Percentiles rank a stretch among this genome's conserved stretches.
Evolutionary conservation across 176 grass and related monocot species (phyloP).

Genomic region (Eleusine coracana): DNA sequence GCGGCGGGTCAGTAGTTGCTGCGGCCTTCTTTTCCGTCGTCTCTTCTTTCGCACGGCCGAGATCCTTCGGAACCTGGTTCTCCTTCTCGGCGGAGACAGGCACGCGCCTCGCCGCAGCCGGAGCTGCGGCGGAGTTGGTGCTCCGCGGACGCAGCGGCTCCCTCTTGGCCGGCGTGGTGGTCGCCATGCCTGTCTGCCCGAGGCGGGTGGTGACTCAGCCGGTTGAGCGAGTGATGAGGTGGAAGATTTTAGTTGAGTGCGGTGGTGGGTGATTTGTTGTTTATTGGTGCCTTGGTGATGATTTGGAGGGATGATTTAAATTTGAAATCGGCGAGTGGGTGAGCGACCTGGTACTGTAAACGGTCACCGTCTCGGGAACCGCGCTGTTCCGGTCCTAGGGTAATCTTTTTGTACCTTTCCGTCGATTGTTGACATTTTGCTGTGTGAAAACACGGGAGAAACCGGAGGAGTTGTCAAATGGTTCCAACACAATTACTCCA

Average conservation of each 20-base stretch:
- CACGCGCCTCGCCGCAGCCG: constrained; percentile 1
- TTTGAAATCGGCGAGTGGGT: constrained; percentile 55
- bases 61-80: constrained; percentile 41
- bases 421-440: constrained; percentile 5
- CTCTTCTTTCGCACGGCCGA: neutral
- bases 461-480: neutral
- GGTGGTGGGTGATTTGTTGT: neutral
- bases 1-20: neutral
- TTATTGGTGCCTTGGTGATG: neutral
- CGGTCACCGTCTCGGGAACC: constrained; percentile 52
- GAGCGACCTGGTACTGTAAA: neutral
- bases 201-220: too few species aligned
- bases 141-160: constrained; percentile 53
- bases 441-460: neutral
- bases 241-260: neutral
- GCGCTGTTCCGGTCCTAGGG: neutral
- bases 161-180: constrained; percentile 45
- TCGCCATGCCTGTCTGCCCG: neutral
- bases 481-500: too few species aligned
- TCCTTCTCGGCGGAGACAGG: constrained; percentile 48
- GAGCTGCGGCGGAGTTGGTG: constrained; percentile 27
- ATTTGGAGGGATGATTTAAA: constrained; percentile 65
- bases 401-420: constrained; percentile 15
- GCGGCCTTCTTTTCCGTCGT: neutral
- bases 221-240: neutral